Base-by-base conservation (phyloP, 306 rosid species). In the Psophocarpus tetragonolobus region DNA sequence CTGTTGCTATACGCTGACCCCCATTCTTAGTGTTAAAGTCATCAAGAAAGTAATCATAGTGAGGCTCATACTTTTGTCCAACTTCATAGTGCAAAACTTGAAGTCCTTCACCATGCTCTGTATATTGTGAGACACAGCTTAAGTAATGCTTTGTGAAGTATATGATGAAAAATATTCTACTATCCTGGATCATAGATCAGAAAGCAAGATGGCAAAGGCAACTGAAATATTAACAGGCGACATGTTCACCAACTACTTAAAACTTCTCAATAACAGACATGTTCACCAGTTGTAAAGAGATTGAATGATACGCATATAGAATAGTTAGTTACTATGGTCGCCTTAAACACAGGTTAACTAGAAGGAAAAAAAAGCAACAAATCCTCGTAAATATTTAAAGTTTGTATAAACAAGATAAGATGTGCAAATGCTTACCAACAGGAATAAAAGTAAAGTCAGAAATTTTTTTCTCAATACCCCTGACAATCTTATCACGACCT, bases 101-200 rank as follows among this genome's bases (percentile, higher is more conserved):
- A 91, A 96, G 92, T 74, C 99, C 99, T 88, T 96, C 99, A 66
- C 99, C 99, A 1, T 96, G 92, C 68, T 96, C 99, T 96, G 92
- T 60, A 82, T 60, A 80, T 71, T 77, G 73, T 26, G 79, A 71
- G 35, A 66, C 69, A 50, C 50, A 33, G 50, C 53, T 71, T 78
- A 56, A 63, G 48, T 81, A 81, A 69, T 54, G 84, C 79, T 68
- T 84, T 18, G 6, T 12, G 57, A 88, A 68, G 68, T 15, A 57
- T 62, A 56, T 1, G 26, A 57, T 62, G 76, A 44, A 41, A 73
- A 38, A 69, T 60, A 69, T 71, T 13, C 75, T 24, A 79, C 74
- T 75, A 68, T 42, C 80, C 21, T 20, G 74, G 29, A 80, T 71
- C 42, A 56, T 42, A 50, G 45, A 33, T 44, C 24, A 44, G 39